Conservation (phyloP, 164 flowering plant species). For the Vitis riparia region DNA sequence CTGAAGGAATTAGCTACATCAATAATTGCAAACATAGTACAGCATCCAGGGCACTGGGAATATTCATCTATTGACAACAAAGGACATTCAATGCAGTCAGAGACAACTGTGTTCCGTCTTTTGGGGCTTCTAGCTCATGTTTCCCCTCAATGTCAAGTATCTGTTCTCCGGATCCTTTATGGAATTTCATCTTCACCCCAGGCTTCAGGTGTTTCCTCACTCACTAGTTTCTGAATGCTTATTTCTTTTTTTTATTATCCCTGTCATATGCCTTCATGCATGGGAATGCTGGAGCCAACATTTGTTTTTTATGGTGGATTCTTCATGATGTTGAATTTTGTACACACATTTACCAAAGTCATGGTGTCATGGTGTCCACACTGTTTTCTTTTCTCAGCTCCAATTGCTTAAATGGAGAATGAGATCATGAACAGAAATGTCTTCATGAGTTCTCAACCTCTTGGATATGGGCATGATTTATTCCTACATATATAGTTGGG, state of each 20-base stretch:
- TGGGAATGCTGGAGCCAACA: neutral
- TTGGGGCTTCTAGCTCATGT: slow-evolving; percentile 33
- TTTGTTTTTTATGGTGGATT: neutral
- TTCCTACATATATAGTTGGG: neutral
- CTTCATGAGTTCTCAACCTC: neutral
- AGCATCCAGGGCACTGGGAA: slow-evolving; percentile 63
- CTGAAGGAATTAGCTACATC: slow-evolving; percentile 20
- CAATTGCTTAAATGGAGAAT: neutral
- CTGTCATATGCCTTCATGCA: neutral
- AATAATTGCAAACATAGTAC: slow-evolving; percentile 20
- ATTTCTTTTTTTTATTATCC: too few relatives aligned
- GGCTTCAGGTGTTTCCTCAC: slow-evolving; percentile 48
- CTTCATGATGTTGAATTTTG: neutral
- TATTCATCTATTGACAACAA: slow-evolving; percentile 41
- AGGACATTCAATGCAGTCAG: slow-evolving; percentile 52
- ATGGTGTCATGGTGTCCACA: neutral
- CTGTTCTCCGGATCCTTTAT: slow-evolving; percentile 46
- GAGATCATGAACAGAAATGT: neutral
- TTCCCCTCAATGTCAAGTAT: slow-evolving; percentile 41
- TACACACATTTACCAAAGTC: neutral
- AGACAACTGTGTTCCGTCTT: slow-evolving; percentile 33
- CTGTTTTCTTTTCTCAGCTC: neutral
- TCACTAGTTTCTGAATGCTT: neutral
- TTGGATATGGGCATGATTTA: neutral
- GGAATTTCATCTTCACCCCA: slow-evolving; percentile 65